Base-by-base conservation (phyloP, 495 filamentous ascomycete genomes). In the Neurospora pannonica region DNA sequence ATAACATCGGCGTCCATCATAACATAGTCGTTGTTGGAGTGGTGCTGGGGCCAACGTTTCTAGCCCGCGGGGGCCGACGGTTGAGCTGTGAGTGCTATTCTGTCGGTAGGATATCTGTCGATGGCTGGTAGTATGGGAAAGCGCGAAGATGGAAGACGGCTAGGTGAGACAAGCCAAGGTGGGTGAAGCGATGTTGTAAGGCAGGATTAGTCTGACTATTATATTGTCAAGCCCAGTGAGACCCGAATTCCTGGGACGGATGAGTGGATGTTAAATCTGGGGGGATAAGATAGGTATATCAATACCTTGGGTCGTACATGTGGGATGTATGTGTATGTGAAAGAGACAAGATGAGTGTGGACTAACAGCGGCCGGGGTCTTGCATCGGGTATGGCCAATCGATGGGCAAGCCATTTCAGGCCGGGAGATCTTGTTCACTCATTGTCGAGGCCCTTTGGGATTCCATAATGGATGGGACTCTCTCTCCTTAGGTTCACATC, bases 11-110 rank as follows among this genome's bases (percentile, higher is more conserved):
- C 6, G 24, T 82, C 78, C 77, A 84, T 78, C 77, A 86, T 79
- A 72, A 73, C 72, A 77, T 82, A 86, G 13, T 83, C 80, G 21
- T 71, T 39, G 70, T 71, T 77, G 19, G 74, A 72, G 24, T 82
- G 79, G 21, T 82, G 80, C 21, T 83, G 79, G 75, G 82, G 75
- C 84, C 83, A 87, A 73, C 82, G 79, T 70, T 73, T 77, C 84
- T 84, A 87, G 76, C 38, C 72, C 9, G 79, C 72, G 43, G 78
- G 76, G 15, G 79, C 75, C 24, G 79, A 74, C 72, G 78, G 72
- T 36, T 82, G 77, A 73, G 74, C 77, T 17, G 81, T 79, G 77
- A 84, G 78, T 72, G 81, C 83, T 83, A 86, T 78, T 28, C 76
- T 81, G 76, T 37, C 73, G 73, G 71, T 42, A 70, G 37, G 70